phyloP scores from a whole-genome alignment of 1,139 yeast genomes.

The Suhomyces wounanorum region DNA sequence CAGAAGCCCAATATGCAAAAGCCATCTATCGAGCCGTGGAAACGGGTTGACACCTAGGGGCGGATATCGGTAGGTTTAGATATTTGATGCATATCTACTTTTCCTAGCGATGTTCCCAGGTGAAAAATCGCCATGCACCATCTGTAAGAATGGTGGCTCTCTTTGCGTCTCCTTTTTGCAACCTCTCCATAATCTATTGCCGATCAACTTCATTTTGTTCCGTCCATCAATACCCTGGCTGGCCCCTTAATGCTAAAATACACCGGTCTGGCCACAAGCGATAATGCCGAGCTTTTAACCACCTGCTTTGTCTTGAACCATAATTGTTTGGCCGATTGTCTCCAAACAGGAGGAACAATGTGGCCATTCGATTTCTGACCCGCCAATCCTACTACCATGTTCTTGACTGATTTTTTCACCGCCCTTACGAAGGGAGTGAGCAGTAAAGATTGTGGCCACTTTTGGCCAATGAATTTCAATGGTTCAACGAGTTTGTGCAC shows the following conservation, averaged over 20 bases:
- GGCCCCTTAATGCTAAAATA: constrained; percentile 19
- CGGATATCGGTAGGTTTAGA: too few species aligned
- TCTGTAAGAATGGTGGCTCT: too few species aligned
- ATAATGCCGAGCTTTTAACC: neutral
- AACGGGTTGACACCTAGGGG: too few species aligned
- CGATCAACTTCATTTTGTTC: neutral
- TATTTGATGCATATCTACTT: too few species aligned
- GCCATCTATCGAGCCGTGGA: too few species aligned
- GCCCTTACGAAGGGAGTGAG: neutral
- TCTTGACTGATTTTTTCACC: neutral
- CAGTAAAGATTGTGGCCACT: constrained; percentile 1
- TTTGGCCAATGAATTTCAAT: neutral
- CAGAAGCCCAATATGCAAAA: too few species aligned
- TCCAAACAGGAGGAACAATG: neutral
- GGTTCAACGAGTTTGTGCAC: neutral
- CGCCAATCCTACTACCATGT: neutral
- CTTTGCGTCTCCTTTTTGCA: neutral
- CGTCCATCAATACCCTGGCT: constrained; percentile 16
- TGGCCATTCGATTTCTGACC: neutral
- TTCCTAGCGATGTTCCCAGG: too few species aligned
- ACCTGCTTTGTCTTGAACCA: constrained; percentile 1
- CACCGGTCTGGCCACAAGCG: constrained; percentile 12
- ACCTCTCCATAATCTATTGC: neutral
- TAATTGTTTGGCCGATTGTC: neutral
- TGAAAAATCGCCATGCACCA: too few species aligned